Base-by-base conservation (phyloP, 345 rosid genomes). In the Citrus cavaleriei region DNA sequence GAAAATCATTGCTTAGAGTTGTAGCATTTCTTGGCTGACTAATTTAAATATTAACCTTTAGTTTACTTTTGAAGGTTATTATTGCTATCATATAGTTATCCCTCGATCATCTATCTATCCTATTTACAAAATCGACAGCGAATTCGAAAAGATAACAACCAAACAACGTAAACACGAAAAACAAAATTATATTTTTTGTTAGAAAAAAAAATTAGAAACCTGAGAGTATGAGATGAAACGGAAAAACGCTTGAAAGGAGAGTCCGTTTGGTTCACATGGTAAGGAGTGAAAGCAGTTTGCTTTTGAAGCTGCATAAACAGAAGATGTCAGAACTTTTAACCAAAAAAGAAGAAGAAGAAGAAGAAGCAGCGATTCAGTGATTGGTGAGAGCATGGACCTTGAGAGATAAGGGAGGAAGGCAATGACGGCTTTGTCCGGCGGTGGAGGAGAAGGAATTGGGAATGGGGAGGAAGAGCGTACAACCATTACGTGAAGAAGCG, bases 401-500 rank as follows among this genome's bases (percentile, higher is more conserved):
- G 85, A 84, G 84, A 72, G 85, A 80, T 0, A 82, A 67, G 8
- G 86, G 69, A 61, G 81, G 71, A 70, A 68, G 61, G 59, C 35
- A 60, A 79, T 37, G 78, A 25, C 66, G 83, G 14, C 62, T 72
- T 32, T 72, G 84, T 10, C 38, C 64, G 46, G 74, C 57, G 58
- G 81, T 75, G 77, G 61, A 63, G 63, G 64, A 73, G 37, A 13
- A 46, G 51, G 51, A 46, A 13, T 46, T 46, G 51, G 18, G 46
- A 76, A 22, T 72, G 76, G 75, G 70, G 19, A 65, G 66, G 40
- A 51, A 76, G 66, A 81, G 80, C 55, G 68, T 54, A 32, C 78
- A 74, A 1, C 76, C 25, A 28, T 38, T 51, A 13, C 87, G 87
- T 49, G 91, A 82, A 68, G 91, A 82, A 61, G 91, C 91, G 68